Conservation (phyloP, 192 early-diverging fungal genomes). For the Linnemannia elongata region DNA sequence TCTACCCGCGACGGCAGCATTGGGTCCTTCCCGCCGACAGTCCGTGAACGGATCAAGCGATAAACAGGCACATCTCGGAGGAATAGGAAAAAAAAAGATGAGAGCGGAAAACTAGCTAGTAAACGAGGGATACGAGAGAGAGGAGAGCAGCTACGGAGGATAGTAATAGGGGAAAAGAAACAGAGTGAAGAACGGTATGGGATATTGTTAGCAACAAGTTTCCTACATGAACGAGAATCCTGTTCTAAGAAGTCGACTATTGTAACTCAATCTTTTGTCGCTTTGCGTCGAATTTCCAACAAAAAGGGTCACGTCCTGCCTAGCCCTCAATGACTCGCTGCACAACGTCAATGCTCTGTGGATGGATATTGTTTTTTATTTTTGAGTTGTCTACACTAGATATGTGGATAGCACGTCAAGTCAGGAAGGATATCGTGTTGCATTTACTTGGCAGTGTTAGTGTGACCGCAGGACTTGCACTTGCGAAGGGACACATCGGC, state of each 20-base stretch:
- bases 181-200: background rate
- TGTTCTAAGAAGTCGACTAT: too few species aligned
- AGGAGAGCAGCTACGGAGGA: background rate
- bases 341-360: background rate
- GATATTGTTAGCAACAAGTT: background rate
- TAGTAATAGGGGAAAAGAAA: background rate
- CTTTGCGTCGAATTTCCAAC: too few species aligned
- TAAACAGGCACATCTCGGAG: background rate
- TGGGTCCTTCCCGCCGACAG: conserved; percentile 4
- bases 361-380: background rate
- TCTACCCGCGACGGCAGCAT: conserved; percentile 28
- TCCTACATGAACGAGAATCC: too few species aligned
- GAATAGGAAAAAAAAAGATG: background rate
- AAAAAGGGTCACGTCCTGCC: too few species aligned
- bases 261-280: too few species aligned
- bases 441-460: conserved; percentile 70
- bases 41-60: conserved; percentile 8
- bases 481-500: conserved; percentile 74
- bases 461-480: conserved; percentile 79
- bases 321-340: too few species aligned
- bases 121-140: background rate
- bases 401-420: background rate
- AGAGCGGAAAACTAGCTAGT: background rate
- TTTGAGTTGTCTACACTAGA: background rate
- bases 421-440: background rate